Evolutionary conservation across 129 eudicot species (phyloP).

Genomic region (Cynara cardunculus): DNA sequence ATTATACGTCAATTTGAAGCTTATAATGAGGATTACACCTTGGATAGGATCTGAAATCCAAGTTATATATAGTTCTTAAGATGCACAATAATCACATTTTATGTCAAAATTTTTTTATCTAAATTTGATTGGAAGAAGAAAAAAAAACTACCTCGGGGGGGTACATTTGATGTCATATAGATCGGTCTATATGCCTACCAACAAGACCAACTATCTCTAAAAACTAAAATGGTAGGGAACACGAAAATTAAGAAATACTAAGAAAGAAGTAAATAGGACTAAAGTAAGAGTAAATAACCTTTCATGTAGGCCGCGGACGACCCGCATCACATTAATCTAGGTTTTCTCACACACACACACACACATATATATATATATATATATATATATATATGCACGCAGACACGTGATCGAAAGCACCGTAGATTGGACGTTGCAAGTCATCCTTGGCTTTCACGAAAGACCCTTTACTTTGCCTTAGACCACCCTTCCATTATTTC

Average conservation of each 20-base stretch:
- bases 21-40: too few relatives aligned
- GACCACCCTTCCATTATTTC: slow-evolving; percentile 1
- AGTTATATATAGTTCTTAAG: too few relatives aligned
- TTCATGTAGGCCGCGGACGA: slow-evolving; percentile 8
- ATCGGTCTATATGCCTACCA: too few relatives aligned
- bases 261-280: neutral
- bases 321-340: neutral
- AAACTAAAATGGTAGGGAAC: neutral
- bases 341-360: neutral
- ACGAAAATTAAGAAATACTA: neutral
- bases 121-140: neutral
- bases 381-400: neutral
- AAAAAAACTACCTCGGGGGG: neutral
- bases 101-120: neutral
- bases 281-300: slow-evolving; percentile 11
- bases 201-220: neutral
- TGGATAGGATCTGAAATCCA: too few relatives aligned
- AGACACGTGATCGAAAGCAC: neutral
- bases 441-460: slow-evolving; percentile 25
- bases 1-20: too few relatives aligned
- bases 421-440: slow-evolving; percentile 9
- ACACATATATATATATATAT: too few relatives aligned
- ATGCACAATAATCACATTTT: neutral
- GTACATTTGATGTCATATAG: neutral
- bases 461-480: slow-evolving; percentile 12